Percentiles rank a stretch among this genome's conserved stretches.
These are phyloP conservation scores for Urtica urens DNA, from an alignment of 306 rosid species.

Conservation along the genomic window DNA sequence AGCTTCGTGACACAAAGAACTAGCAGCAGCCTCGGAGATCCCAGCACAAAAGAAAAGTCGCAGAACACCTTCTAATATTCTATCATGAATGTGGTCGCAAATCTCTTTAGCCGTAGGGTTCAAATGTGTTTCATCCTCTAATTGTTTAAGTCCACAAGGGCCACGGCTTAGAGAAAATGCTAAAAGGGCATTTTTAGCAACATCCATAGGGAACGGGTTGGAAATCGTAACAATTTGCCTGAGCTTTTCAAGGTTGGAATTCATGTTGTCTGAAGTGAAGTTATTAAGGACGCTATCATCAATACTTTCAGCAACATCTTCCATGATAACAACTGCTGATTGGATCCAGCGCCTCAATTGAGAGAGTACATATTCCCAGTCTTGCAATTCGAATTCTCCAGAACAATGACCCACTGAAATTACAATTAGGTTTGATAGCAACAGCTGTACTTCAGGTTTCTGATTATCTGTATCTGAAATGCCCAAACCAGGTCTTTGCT, in stretches of 20 bases:
- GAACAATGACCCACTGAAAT: constrained; percentile 85
- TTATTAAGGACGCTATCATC: constrained; percentile 34
- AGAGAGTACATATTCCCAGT: constrained; percentile 72
- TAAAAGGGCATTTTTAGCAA: constrained; percentile 76
- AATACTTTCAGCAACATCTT: constrained; percentile 70
- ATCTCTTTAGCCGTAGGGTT: constrained; percentile 37
- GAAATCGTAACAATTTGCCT: constrained; percentile 44
- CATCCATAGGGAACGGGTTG: constrained; percentile 42
- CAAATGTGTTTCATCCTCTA: constrained; percentile 31
- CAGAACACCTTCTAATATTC: constrained; percentile 75
- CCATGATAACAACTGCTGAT: constrained; percentile 68
- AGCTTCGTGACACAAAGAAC: constrained; percentile 49
- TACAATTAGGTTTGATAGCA: constrained; percentile 66
- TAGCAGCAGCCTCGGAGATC: constrained; percentile 70
- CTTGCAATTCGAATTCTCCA: constrained; percentile 70
- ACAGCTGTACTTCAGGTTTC: constrained; percentile 61
- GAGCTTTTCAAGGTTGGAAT: constrained; percentile 24
- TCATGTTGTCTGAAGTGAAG: constrained; percentile 30
- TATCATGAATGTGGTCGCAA: constrained; percentile 51
- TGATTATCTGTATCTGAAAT: constrained; percentile 40
- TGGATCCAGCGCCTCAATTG: constrained; percentile 76
- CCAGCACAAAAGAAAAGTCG: constrained; percentile 87
- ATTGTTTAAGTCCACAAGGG: constrained; percentile 38
- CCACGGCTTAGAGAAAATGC: constrained; percentile 53
- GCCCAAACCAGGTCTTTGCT: constrained; percentile 60